Conservation (phyloP, 208 protist species). For the Trichomonas vaginalis region DNA sequence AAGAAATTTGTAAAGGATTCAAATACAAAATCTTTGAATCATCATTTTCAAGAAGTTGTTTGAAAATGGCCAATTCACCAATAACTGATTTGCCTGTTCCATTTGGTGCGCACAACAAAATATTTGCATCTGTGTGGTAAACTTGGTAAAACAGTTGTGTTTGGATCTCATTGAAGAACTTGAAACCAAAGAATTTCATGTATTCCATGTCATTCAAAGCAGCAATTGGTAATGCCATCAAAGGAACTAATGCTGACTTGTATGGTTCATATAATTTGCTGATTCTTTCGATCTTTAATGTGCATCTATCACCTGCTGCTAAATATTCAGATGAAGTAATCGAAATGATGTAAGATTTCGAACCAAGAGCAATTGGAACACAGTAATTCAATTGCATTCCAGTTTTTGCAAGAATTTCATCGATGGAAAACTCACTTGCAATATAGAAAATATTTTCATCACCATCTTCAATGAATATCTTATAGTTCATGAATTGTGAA, state of each 20-base stretch:
- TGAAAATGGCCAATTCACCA: slow-evolving; percentile 91
- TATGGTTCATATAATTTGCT: background rate
- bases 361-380: background rate
- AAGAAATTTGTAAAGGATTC: slow-evolving; percentile 94
- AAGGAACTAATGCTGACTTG: too few relatives aligned
- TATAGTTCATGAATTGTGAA: background rate
- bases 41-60: slow-evolving; percentile 60
- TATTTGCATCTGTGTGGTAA: slow-evolving; percentile 89
- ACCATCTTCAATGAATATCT: slow-evolving; percentile 5
- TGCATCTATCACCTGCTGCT: background rate
- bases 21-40: slow-evolving; percentile 74
- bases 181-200: slow-evolving; percentile 56
- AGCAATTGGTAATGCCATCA: background rate
- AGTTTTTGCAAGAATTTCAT: background rate
- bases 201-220: background rate
- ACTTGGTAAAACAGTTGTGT: slow-evolving; percentile 53
- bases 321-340: background rate
- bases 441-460: background rate
- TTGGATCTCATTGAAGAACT: slow-evolving; percentile 96
- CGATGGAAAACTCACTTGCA: background rate
- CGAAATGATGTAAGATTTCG: background rate
- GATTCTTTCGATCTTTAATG: background rate
- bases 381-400: background rate
- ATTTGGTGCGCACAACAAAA: slow-evolving; percentile 94
- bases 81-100: slow-evolving; percentile 88